Conservation (phyloP, 2,329 filamentous ascomycete genomes). For the Hymenoscyphus linearis region DNA sequence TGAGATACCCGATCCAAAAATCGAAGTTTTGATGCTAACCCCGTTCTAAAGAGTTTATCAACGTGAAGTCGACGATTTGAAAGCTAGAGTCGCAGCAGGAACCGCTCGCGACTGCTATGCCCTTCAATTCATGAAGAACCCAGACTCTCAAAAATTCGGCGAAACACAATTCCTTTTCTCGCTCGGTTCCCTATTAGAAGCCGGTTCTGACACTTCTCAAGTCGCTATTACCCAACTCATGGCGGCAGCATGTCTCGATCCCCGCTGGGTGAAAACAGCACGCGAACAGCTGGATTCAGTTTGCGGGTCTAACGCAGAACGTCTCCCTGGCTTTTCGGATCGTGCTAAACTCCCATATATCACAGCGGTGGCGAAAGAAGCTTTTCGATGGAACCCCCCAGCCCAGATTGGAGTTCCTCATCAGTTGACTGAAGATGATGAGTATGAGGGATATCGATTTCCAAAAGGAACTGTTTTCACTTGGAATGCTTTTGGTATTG, state of each 20-base stretch:
- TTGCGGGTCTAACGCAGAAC: constrained; percentile 34
- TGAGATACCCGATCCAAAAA: constrained; percentile 2
- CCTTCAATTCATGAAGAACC: constrained; percentile 28
- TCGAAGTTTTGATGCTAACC: neutral
- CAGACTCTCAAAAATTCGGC: constrained; percentile 22
- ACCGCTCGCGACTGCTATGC: constrained; percentile 30
- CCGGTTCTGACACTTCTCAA: constrained; percentile 40
- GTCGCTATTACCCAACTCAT: constrained; percentile 32
- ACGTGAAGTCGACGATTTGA: constrained; percentile 23
- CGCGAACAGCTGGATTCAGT: constrained; percentile 40
- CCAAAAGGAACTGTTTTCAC: constrained; percentile 39
- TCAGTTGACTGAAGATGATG: constrained; percentile 46
- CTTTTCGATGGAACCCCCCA: constrained; percentile 40
- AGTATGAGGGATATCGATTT: constrained; percentile 37
- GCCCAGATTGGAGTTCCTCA: constrained; percentile 49
- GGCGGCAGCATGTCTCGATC: constrained; percentile 25
- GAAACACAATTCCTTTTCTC: constrained; percentile 29
- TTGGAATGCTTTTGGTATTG: constrained; percentile 36
- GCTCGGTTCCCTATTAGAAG: constrained; percentile 36
- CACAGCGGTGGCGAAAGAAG: constrained; percentile 42
- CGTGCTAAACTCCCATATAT: constrained; percentile 38
- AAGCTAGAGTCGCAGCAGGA: constrained; percentile 21
- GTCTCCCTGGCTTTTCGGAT: constrained; percentile 44
- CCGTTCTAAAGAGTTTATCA: constrained; percentile 21
- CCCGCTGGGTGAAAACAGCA: constrained; percentile 25